Base-by-base conservation (phyloP, 116 monocot genomes). In the Dioscorea cayenensis region DNA sequence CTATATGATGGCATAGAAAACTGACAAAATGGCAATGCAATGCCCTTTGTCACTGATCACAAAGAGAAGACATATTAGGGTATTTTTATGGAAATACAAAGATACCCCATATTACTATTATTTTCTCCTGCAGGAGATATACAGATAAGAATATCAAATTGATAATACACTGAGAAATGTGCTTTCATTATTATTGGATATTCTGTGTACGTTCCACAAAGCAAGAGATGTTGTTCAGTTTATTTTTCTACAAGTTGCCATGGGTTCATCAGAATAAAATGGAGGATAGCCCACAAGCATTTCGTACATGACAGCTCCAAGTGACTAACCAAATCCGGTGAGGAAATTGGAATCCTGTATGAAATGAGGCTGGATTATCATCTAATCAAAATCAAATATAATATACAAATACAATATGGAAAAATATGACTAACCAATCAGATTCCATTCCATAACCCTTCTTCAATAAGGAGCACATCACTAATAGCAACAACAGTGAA, bases 251-350 rank as follows among this genome's bases (percentile, higher is more conserved):
- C 91, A 95, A 36, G 91, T 95, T 66, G 90, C 74, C 95, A 95
- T 91, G 66, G 95, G 95, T 79, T 95, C 95, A 66, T 95, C 95
- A 38, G 95, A 95, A 83, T 95, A 95, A 84, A 95, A 95, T 67
- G 95, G 91, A 64, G 91, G 95, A 89, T 95, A 95, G 65, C 95
- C 94, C 52, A 94, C 91, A 66, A 94, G 84, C 90, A 94, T 94
- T 79, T 94, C 94, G 73, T 94, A 94, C 94, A 94, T 88, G 58
- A 94, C 91, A 75, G 94, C 91, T 65, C 94, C 94, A 50, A 94
- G 82, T n/a, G 91, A 91, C 95, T 88, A 95, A n/a, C n/a, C n/a
- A n/a, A n/a, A n/a, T n/a, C n/a, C n/a, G n/a, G n/a, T n/a, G n/a
- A n/a, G n/a, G n/a, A n/a, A n/a, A n/a, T n/a, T n/a, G n/a, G n/a